Base-by-base conservation (phyloP, 305 asterid genomes). In the Fraxinus dipetala region DNA sequence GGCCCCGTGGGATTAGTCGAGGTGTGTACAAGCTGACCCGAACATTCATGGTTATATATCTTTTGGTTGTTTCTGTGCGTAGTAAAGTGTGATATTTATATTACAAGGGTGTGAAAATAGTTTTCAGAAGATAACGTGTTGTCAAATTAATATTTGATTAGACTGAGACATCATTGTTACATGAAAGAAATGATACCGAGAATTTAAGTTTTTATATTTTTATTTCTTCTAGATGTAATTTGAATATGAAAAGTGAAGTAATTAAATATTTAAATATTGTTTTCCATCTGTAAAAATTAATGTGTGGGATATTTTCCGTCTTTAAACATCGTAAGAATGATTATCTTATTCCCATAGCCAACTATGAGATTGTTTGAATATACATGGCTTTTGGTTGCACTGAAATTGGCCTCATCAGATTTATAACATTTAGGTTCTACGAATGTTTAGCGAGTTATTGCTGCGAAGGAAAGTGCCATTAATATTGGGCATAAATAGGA, bases 141-240 rank as follows among this genome's bases (percentile, higher is more conserved):
- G 38, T 67, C 74, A 65, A 78, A 65, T 38, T 36, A 38, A 24
- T 76, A 75, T 81, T 59, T 78, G 40, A 51, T 67, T 67, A 9
- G 63, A 73, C 76, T 80, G 24, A 76, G 82, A 28, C 34, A 48
- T 30, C 35, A 38, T 32, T 69, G 76, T 22, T 77, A 20, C 61
- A 54, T 10, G 76, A 65, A 79, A 75, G 45, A 65, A 16, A 31
- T 84, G 81, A 20, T 77, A 61, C 20, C 0, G 69, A n/a, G 78
- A 48, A 51, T 16, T 35, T 38, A 45, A 63, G 78, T 43, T 59
- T 22, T 67, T 65, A 59, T 72, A 2, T 20, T 28, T 7, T 9
- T 20, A 4, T 65, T 26, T 65, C 22, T 59, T 70, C 36, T 61
- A 31, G 63, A 31, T 14, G 10, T 73, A 43, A 59, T 79, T 78